Evolutionary conservation across 257 asterid genomes (phyloP), one percentile per base, ranked within the genome.

Genomic region (Salvia hispanica): DNA sequence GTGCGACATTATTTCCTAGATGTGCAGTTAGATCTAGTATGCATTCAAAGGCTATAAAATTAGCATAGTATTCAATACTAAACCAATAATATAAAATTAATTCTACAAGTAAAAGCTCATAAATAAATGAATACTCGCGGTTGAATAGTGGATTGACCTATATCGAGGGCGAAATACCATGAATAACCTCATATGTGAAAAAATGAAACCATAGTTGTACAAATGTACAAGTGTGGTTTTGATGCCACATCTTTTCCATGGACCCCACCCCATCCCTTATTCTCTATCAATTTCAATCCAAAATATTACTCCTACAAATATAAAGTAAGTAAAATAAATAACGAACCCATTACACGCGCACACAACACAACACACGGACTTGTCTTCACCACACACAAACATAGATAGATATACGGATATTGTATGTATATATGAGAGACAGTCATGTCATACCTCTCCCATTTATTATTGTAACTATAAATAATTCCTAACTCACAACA

Each of bases 391-490:
- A 71, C n/a, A 67, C 0, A 66, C 21, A 65, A 5, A 65, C 5
- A 18, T 54, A 9, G 12, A 11, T 39, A n/a, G 12, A 11, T 39
- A n/a, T 42, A 13, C 7, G 3, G 31, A 25, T 25, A 2, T 25
- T 25, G 31, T 25, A 7, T 28, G 14, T 28, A 54, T 33, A 50
- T 28, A 54, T 33, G 42, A 56, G 34, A 68, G 65, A 69, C 76
- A 63, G 65, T 67, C 69, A 64, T 75, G 76, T 64, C 78, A 75
- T 62, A 6, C 70, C 67, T 59, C 71, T 64, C 14, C 71, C 72
- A 72, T 72, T 75, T 67, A 75, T 67, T 75, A 64, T 58, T 44
- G 25, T 69, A 44, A 63, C 52, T 69, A 75, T 80, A 73, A 54
- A 66, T 70, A 70, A 66, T 66, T 47, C 57, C 45, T 58, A 16